Conservation (phyloP, 768 basidiomycete species). For the Coprinopsis strossmayeri region DNA sequence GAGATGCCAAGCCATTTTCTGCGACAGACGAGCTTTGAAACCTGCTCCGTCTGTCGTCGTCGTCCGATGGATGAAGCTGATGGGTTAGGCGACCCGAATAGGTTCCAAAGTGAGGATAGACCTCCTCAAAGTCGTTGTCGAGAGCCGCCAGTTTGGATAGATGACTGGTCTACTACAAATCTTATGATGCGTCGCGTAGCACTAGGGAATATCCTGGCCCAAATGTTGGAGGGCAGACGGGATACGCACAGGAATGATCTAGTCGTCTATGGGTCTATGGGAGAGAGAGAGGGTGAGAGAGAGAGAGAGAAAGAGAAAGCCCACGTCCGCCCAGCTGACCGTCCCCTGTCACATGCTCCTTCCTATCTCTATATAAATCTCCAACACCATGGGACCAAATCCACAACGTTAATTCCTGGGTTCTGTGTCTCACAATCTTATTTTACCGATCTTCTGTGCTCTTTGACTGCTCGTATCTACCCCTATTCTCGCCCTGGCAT, state of each 20-base stretch:
- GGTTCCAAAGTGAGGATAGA: slow-evolving; percentile 9
- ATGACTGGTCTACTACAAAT: slow-evolving; percentile 2
- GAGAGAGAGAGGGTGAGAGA: slow-evolving; percentile 5
- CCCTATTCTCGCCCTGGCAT: too few species aligned
- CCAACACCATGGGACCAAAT: not conserved
- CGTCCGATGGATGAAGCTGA: slow-evolving; percentile 26
- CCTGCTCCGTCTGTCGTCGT: slow-evolving; percentile 56
- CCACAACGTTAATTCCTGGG: too few species aligned
- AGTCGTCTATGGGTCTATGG: not conserved
- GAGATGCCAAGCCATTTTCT: slow-evolving; percentile 37
- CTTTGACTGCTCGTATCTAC: too few species aligned
- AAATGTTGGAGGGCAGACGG: slow-evolving; percentile 1
- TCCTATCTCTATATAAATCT: not conserved
- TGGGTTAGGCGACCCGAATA: slow-evolving; percentile 8
- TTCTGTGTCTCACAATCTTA: too few species aligned
- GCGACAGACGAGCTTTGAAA: slow-evolving; percentile 38
- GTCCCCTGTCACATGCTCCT: not conserved
- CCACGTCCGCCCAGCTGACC: slow-evolving; percentile 10
- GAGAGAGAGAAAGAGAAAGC: too few species aligned
- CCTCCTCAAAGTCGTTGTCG: slow-evolving; percentile 9
- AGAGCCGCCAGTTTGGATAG: slow-evolving; percentile 3
- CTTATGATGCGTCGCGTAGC: not conserved
- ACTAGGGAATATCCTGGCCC: too few species aligned
- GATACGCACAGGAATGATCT: not conserved
- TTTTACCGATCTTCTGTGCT: too few species aligned